These are phyloP conservation scores for Tetrahymena malaccensis DNA, from an alignment of 73 alveolate genomes.

Conservation along the genomic window DNA sequence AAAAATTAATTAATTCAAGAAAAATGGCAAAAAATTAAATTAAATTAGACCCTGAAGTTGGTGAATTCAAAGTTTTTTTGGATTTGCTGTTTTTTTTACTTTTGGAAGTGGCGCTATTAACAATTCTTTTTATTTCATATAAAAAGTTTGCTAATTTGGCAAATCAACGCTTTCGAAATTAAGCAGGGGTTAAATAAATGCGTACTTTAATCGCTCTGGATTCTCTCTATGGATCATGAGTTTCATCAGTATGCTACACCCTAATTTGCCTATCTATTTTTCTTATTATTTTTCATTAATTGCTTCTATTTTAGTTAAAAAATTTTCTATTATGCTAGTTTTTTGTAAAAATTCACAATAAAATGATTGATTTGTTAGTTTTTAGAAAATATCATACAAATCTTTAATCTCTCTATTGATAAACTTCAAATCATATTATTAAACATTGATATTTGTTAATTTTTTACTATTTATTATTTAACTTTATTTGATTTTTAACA, in stretches of 20 bases:
- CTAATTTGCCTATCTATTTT: neutral
- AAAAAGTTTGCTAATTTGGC: neutral
- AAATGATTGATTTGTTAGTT: too few relatives aligned
- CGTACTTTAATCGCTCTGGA: neutral
- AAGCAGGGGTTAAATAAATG: neutral
- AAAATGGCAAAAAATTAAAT: neutral
- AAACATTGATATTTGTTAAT: too few relatives aligned
- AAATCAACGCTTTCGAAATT: neutral
- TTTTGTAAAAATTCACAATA: too few relatives aligned
- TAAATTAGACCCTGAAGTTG: neutral
- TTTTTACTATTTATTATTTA: too few relatives aligned
- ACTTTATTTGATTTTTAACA: too few relatives aligned
- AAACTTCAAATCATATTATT: too few relatives aligned
- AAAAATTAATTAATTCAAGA: neutral
- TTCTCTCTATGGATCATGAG: neutral
- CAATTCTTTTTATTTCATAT: neutral
- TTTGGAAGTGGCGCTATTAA: neutral
- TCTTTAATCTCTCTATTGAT: too few relatives aligned
- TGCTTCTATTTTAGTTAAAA: neutral
- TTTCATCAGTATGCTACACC: neutral
- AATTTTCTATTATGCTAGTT: too few relatives aligned
- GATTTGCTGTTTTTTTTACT: neutral
- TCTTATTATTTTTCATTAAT: neutral
- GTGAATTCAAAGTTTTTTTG: neutral
- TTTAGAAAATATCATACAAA: too few relatives aligned